Evolutionary conservation across 1,284 basidiomycete species (phyloP).

Genomic region (Anthracocystis setariae): DNA sequence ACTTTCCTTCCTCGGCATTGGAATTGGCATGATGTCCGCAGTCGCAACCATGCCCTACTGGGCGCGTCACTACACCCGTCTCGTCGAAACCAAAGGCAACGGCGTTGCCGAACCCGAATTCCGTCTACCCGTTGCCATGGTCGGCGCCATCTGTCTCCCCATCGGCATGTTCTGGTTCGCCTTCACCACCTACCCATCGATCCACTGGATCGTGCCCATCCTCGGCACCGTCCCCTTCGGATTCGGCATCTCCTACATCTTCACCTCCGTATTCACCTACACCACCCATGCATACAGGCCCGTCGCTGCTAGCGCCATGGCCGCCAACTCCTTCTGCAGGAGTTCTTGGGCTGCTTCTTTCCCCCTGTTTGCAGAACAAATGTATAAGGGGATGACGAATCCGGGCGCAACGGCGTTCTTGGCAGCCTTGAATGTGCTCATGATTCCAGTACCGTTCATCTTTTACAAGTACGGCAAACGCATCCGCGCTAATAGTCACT

Average conservation of each 20-base stretch:
- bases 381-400: conserved; percentile 43
- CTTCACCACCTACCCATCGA: conserved; percentile 45
- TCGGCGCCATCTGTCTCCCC: conserved; percentile 35
- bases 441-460: conserved; percentile 53
- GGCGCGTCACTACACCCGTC: conserved; percentile 69
- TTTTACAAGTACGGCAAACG: conserved; percentile 50
- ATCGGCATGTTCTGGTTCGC: conserved; percentile 58
- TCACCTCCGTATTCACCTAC: conserved; percentile 44
- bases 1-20: conserved; percentile 48
- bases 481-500: conserved; percentile 46
- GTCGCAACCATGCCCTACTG: conserved; percentile 69
- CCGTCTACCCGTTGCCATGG: conserved; percentile 50
- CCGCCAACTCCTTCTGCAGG: conserved; percentile 49
- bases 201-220: conserved; percentile 56
- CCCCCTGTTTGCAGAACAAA: conserved; percentile 48
- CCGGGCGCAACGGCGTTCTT: conserved; percentile 39
- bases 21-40: conserved; percentile 45
- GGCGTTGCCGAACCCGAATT: conserved; percentile 55
- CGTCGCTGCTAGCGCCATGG: conserved; percentile 54
- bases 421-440: conserved; percentile 46
- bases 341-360: conserved; percentile 36
- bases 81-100: conserved; percentile 72
- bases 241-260: conserved; percentile 47
- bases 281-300: conserved; percentile 44
- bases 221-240: conserved; percentile 45